Evolutionary conservation across 1,284 basidiomycete species (phyloP), one percentile per base, ranked within the genome.

Genomic region (Tremellales sp.): DNA sequence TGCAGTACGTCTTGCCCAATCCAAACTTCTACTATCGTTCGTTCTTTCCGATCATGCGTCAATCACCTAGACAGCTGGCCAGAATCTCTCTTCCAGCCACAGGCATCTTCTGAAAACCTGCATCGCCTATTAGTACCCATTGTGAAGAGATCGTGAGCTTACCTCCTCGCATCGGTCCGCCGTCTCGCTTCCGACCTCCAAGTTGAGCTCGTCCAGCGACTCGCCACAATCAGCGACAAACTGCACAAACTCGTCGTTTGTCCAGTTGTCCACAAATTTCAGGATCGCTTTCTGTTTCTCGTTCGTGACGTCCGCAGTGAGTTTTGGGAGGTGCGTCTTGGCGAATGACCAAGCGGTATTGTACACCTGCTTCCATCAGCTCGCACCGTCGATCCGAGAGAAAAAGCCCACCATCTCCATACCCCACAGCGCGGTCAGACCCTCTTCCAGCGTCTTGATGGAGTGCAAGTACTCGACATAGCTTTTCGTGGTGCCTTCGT

Each of bases 381-480:
- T 28, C 18, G 24, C 41, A 16, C 38, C 34, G 22, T 8, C 34
- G n/a, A 36, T 14, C 18, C 34, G 34, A 36, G 8, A 36, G 33
- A 32, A 35, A 34, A 52, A 22, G 22, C 44, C 40, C 49, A 83
- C 83, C 71, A 79, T 77, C 65, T 86, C 85, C 84, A 86, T 86
- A 1, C 82, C 82, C 84, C 84, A 86, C 14, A 87, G 65, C 53
- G 86, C 81, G 4, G 85, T 74, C 16, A 87, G 63, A 1, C 81
- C 82, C 41, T 86, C 84, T 45, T 81, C 76, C n/a, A 84, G 59
- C 0, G 71, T 73, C 0, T 76, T 74, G 0, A 81, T 66, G 4
- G 79, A 72, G 9, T 75, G 76, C 81, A 86, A 83, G 68, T 83
- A 84, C 16, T 84, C 82, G 0, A 81, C 80, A 60, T 86, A 86